Base-by-base conservation (phyloP, 371 early-diverging fungal genomes). In the Quaeritorhiza haematococci region DNA sequence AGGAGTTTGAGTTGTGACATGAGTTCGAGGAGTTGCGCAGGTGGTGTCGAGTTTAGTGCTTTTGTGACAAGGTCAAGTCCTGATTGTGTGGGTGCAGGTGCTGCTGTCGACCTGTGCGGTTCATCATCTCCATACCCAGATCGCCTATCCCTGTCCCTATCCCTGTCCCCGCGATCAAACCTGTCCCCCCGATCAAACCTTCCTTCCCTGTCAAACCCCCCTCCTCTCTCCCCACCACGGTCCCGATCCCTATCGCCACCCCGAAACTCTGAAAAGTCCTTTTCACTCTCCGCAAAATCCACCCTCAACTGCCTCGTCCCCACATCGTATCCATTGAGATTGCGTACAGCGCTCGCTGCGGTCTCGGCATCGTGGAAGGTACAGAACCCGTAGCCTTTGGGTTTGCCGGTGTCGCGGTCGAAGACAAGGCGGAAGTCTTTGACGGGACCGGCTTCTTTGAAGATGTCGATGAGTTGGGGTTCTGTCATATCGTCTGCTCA, bases 311-410 rank as follows among this genome's bases (percentile, higher is more conserved):
- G 80, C 34, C 94, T 74, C 29, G 91, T 92, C 27, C 85, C 86
- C 42, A 92, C 72, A 38, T 92, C 92, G 55, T 89, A 85, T 50
- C 84, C 84, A 67, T 89, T 86, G 47, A 94, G 64, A 56, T 90
- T 90, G 52, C 90, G 67, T 19, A 90, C 89, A 24, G 90, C 90
- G 69, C 88, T 88, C 26, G 84, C 85, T 27, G 90, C 88, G 6
- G 88, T 88, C 52, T 88, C 87, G 23, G 82, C 73, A 67, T 89
- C 92, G 60, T 83, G 82, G 61, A 84, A 91, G 58, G 89, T 88
- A 59, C 90, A 91, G 66, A 91, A 93, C 17, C 92, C 94, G 67
- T 85, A 91, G n/a, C 94, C 94, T 55, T 87, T 86, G 3, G 92
- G 88, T 70, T 87, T 87, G 48, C 88, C 88, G n/a, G 90, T 84